phyloP scores from a whole-genome alignment of 306 rosid genomes.

The Sophora flavescens region DNA sequence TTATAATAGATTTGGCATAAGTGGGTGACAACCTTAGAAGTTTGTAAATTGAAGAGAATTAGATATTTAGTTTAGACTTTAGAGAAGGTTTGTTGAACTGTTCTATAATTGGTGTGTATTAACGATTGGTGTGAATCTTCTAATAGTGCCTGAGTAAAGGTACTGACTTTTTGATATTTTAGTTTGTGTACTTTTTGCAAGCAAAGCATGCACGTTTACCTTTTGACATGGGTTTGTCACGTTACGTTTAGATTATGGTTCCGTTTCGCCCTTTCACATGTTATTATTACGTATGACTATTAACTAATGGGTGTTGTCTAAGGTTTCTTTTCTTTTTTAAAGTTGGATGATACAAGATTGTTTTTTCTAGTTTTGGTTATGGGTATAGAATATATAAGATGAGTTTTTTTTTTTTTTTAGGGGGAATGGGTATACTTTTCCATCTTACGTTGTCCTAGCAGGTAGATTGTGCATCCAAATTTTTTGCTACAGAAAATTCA shows the following conservation, averaged over 20 bases:
- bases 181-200: not conserved
- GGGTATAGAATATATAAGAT: no score
- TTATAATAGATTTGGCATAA: constrained; percentile 53
- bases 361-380: no score
- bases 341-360: no score
- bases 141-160: constrained; percentile 19
- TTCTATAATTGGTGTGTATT: constrained; percentile 47
- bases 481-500: no score
- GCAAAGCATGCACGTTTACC: not conserved
- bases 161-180: constrained; percentile 4
- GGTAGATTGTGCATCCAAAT: no score
- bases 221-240: not conserved
- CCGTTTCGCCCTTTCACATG: no score
- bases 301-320: no score
- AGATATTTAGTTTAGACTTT: constrained; percentile 49
- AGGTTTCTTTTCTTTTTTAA: no score
- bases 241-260: not conserved
- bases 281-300: not conserved
- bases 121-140: constrained; percentile 45
- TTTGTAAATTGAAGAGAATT: constrained; percentile 68
- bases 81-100: constrained; percentile 40
- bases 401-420: no score
- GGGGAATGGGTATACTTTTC: no score
- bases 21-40: constrained; percentile 53
- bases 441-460: no score